Evolutionary conservation across 495 filamentous ascomycete genomes (phyloP), one percentile per base, ranked within the genome.

Genomic region (Trichoderma orchidacearum): DNA sequence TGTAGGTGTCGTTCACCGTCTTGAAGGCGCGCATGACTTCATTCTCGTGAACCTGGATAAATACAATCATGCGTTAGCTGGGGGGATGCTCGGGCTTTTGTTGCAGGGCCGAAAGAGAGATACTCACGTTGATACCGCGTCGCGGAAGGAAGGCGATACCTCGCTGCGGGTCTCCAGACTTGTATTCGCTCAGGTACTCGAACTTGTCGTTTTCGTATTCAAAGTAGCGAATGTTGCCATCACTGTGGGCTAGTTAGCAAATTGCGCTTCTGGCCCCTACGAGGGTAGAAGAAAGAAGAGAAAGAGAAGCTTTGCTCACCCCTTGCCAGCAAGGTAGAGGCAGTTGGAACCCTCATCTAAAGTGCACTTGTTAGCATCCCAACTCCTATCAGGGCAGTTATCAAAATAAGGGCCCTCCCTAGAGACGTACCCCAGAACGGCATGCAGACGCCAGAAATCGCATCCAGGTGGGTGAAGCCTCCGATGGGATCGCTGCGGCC

Each of bases 181-280:
- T 95, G 77, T 97, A 93, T 66, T 97, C 91, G 23, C 90, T 90
- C 25, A 98, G 72, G 69, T 84, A 93, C 67, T 97, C 93, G 68
- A 98, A 95, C 70, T 95, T 96, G 76, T 96, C 90, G 66, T 97
- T 90, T 61, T 91, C 86, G 60, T 94, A 90, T 70, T 98, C 93
- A 67, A 86, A 98, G 72, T 98, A 98, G 35, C 92, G 90, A 61
- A 98, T 98, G 69, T 97, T 98, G 61, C 93, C 93, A 64, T 98
- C 93, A 71, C 90, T 95, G 58, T 31, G 12, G 50, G 27, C 18
- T 28, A 45, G 48, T 67, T 38, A 72, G 64, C 48, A 50, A 25
- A 3, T 34, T 54, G 5, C 27, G 27, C 15, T 54, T 52, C 27
- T n/a, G 6, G 17, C 13, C 2, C 3, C 21, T n/a, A 6, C 4